These are phyloP conservation scores for Colletotrichum lentis DNA, from an alignment of 2,329 filamentous ascomycete genomes.

Conservation along the genomic window DNA sequence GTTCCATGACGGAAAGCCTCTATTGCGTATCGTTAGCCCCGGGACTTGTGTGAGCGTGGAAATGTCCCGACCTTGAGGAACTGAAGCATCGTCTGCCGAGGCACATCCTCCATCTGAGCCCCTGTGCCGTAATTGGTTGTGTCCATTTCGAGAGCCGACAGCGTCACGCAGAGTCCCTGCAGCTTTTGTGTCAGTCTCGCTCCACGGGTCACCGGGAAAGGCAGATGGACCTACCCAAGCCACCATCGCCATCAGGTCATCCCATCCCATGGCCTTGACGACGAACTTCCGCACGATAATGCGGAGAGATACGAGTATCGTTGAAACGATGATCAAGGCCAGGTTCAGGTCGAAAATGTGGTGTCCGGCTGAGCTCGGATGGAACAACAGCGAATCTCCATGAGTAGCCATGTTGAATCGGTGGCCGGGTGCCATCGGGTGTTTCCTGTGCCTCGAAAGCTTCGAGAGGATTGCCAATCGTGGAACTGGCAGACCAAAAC, in stretches of 20 bases:
- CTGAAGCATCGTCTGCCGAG: slow-evolving; percentile 11
- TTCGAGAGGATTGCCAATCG: neutral
- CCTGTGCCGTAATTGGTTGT: slow-evolving; percentile 31
- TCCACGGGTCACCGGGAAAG: no score
- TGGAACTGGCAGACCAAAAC: neutral
- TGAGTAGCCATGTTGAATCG: slow-evolving; percentile 2
- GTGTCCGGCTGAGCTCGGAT: slow-evolving; percentile 25
- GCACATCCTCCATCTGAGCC: slow-evolving; percentile 25
- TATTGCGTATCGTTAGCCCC: neutral
- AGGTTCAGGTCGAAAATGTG: slow-evolving; percentile 33
- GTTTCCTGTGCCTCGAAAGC: slow-evolving; percentile 6
- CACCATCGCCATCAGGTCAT: slow-evolving; percentile 23
- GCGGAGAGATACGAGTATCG: slow-evolving; percentile 16
- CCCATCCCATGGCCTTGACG: slow-evolving; percentile 30
- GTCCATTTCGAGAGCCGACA: slow-evolving; percentile 33
- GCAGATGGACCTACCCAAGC: slow-evolving; percentile 19
- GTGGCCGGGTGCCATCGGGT: neutral
- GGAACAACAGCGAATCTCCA: slow-evolving; percentile 9
- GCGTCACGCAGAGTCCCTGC: slow-evolving; percentile 19
- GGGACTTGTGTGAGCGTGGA: no score
- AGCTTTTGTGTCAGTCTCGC: neutral
- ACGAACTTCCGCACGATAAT: slow-evolving; percentile 25
- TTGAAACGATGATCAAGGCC: slow-evolving; percentile 31
- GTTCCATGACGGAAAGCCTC: slow-evolving; percentile 28
- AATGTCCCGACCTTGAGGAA: slow-evolving; percentile 15